Conservation (phyloP, 164 flowering plant species). For the Piper betle region DNA sequence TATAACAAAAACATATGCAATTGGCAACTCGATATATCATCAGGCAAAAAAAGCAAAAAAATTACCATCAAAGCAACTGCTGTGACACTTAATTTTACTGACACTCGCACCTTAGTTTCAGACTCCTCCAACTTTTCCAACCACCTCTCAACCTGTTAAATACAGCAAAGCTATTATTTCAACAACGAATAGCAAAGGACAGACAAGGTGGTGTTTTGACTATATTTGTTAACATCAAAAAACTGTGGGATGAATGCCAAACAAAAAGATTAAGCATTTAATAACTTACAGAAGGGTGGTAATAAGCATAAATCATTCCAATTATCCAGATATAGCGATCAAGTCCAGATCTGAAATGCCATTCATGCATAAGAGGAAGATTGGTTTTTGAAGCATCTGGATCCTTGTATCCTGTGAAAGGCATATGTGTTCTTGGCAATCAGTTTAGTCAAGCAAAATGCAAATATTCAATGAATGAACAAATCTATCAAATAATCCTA, state of each 20-base stretch:
- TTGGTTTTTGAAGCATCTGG: constrained; percentile 75
- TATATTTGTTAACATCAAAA: neutral
- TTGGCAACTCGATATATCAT: neutral
- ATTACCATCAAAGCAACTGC: constrained; percentile 42
- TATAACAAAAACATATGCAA: no score
- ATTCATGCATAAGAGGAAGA: constrained; percentile 74
- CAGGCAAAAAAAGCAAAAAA: constrained; percentile 17
- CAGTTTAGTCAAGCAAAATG: constrained; percentile 2
- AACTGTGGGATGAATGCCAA: neutral
- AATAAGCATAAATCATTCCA: constrained; percentile 96
- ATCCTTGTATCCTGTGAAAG: constrained; percentile 34
- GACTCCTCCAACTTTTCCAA: constrained; percentile 92
- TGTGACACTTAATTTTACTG: constrained; percentile 56
- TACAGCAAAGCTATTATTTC: constrained; percentile 1
- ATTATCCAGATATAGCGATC: constrained; percentile 97
- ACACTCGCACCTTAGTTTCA: constrained; percentile 47
- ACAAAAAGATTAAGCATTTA: neutral
- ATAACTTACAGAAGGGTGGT: constrained; percentile 72
- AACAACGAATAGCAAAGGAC: neutral
- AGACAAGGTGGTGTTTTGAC: neutral
- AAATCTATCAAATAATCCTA: constrained; percentile 17
- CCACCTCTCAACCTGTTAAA: constrained; percentile 76
- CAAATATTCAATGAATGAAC: neutral
- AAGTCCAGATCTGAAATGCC: constrained; percentile 98
- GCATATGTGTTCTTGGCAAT: neutral